Evolutionary conservation across 768 basidiomycete species (phyloP).

Genomic region (Nidularia pulvinata): DNA sequence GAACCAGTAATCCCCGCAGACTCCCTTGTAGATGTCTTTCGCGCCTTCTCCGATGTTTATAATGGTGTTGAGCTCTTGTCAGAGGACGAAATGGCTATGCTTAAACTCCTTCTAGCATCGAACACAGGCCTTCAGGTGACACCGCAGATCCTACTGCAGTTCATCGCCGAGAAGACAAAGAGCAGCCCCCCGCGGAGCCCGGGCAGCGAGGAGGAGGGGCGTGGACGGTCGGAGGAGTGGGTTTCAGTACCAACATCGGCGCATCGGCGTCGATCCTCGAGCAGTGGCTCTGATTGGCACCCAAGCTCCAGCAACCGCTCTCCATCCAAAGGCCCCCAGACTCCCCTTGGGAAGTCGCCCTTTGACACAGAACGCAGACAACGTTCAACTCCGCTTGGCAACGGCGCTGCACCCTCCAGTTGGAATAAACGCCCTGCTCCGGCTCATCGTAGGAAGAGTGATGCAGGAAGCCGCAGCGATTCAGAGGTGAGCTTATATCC

Average conservation of each 20-base stretch:
- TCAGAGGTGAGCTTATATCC: conserved; percentile 56
- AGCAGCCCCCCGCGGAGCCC: conserved; percentile 41
- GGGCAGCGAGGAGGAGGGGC: conserved; percentile 22
- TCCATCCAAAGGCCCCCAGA: conserved; percentile 51
- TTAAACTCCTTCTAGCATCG: conserved; percentile 53
- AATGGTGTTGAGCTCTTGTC: conserved; percentile 64
- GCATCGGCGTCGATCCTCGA: conserved; percentile 45
- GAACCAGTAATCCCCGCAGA: conserved; percentile 70
- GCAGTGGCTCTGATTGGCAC: conserved; percentile 46
- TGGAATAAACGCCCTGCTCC: conserved; percentile 74
- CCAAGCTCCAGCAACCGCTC: conserved; percentile 43
- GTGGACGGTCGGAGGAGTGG: conserved; percentile 35
- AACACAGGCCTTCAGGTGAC: conserved; percentile 71
- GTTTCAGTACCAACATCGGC: conserved; percentile 5
- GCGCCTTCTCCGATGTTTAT: conserved; percentile 58
- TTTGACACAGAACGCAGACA: conserved; percentile 74
- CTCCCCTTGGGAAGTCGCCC: conserved; percentile 54
- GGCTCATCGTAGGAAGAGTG: conserved; percentile 68
- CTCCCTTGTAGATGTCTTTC: conserved; percentile 70
- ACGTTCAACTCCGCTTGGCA: conserved; percentile 62
- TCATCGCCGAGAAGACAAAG: conserved; percentile 65
- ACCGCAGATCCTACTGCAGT: conserved; percentile 59
- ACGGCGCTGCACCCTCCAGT: conserved; percentile 63
- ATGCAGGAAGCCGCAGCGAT: conserved; percentile 76
- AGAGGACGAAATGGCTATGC: conserved; percentile 58